phyloP scores from a whole-genome alignment of 805 yeast genomes.

The Myxozyma kluyveri region DNA sequence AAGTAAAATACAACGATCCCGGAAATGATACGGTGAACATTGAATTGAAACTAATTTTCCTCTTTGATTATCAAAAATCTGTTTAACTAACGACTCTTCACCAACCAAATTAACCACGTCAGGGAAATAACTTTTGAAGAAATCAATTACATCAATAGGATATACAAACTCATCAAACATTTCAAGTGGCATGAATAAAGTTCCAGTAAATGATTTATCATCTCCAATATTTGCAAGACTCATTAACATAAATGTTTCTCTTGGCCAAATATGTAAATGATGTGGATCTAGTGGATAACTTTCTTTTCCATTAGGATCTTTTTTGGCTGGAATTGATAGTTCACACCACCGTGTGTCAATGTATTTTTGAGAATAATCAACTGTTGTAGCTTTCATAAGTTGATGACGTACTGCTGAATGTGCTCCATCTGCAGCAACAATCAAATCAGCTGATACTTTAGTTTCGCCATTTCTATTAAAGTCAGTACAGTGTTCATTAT shows the following conservation, averaged over 20 bases:
- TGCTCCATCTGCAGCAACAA: slow-evolving; percentile 86
- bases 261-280: slow-evolving; percentile 91
- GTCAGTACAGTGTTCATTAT: neutral
- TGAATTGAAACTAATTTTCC: slow-evolving; percentile 75
- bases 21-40: slow-evolving; percentile 65
- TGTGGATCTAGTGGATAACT: slow-evolving; percentile 61
- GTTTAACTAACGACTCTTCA: slow-evolving; percentile 47
- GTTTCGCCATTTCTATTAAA: slow-evolving; percentile 16
- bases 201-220: slow-evolving; percentile 88
- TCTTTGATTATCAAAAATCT: slow-evolving; percentile 60
- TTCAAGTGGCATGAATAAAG: slow-evolving; percentile 80
- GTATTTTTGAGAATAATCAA: slow-evolving; percentile 72
- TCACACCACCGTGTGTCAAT: slow-evolving; percentile 84
- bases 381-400: slow-evolving; percentile 58
- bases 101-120: slow-evolving; percentile 76
- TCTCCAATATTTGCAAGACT: slow-evolving; percentile 69
- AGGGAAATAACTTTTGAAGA: slow-evolving; percentile 62
- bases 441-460: slow-evolving; percentile 48
- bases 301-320: slow-evolving; percentile 31
- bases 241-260: slow-evolving; percentile 80
- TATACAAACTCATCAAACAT: slow-evolving; percentile 54
- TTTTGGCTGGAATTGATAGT: slow-evolving; percentile 62
- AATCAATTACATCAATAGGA: slow-evolving; percentile 47
- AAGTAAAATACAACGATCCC: slow-evolving; percentile 61
- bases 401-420: slow-evolving; percentile 69